Evolutionary conservation across 2,329 filamentous ascomycete genomes (phyloP).

Genomic region (Talaromyces verruculosus): DNA sequence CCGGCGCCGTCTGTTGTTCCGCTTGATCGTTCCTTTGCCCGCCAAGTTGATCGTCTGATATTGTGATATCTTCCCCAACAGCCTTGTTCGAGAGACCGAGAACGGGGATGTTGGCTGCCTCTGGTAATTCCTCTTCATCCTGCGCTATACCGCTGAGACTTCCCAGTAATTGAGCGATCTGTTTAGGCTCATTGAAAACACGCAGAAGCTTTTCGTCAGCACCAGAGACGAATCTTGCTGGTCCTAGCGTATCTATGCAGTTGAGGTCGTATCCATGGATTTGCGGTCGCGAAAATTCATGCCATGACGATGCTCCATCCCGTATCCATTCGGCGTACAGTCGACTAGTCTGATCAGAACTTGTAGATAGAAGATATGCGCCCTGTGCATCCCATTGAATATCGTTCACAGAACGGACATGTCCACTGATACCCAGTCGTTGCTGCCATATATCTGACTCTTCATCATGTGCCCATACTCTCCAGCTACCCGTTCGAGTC

Average conservation of each 20-base stretch:
- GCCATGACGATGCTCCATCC: constrained; percentile 65
- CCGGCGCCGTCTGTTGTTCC: constrained; percentile 26
- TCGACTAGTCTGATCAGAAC: constrained; percentile 88
- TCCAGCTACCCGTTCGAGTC: constrained; percentile 90
- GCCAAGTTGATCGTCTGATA: constrained; percentile 36
- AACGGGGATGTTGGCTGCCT: constrained; percentile 91
- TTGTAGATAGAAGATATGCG: constrained; percentile 82
- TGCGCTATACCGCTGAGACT: constrained; percentile 63
- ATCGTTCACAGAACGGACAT: constrained; percentile 77
- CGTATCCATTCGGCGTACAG: constrained; percentile 77
- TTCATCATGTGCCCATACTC: constrained; percentile 70
- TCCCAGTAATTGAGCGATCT: constrained; percentile 72
- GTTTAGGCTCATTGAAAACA: constrained; percentile 86
- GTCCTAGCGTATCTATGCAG: constrained; percentile 76
- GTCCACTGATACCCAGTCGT: constrained; percentile 74
- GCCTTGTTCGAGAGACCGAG: constrained; percentile 96
- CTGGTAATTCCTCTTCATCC: constrained; percentile 60
- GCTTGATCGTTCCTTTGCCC: constrained; percentile 23
- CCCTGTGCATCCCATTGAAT: constrained; percentile 82
- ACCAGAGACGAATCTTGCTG: constrained; percentile 81
- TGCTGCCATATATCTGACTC: constrained; percentile 71
- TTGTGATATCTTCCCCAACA: constrained; percentile 53
- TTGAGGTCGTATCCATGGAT: constrained; percentile 99
- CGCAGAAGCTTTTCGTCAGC: constrained; percentile 98
- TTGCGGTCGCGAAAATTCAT: constrained; percentile 91